Conservation (phyloP, 106 monocot genomes). For the Platanthera zijinensis region DNA sequence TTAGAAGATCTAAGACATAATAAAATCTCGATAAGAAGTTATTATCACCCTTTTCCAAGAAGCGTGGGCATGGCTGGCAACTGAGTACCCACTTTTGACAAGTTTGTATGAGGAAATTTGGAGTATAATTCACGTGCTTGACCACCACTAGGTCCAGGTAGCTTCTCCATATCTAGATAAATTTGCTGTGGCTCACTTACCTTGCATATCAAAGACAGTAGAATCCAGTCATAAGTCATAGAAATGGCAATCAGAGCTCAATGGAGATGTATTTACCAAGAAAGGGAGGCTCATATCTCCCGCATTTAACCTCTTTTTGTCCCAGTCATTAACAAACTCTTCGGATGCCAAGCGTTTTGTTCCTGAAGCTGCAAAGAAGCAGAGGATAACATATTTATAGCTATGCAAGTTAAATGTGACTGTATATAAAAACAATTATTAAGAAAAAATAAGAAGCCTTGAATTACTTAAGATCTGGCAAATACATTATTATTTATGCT, state of each 20-base stretch:
- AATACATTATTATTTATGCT: too few species aligned
- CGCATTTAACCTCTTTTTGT: conserved; percentile 62
- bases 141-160: conserved; percentile 25
- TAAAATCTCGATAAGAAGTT: conserved; percentile 2
- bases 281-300: conserved; percentile 30
- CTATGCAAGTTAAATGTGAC: too few species aligned
- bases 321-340: conserved; percentile 56
- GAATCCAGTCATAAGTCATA: conserved; percentile 1
- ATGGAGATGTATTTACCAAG: conserved; percentile 22
- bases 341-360: conserved; percentile 62
- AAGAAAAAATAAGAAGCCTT: too few species aligned
- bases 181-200: conserved; percentile 12
- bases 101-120: conserved; percentile 22
- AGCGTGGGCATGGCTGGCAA: conserved; percentile 24
- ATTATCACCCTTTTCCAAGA: conserved; percentile 60
- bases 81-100: conserved; percentile 19
- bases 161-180: conserved; percentile 29
- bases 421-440: too few species aligned
- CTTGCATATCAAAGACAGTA: conserved; percentile 11
- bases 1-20: not conserved
- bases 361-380: conserved; percentile 32
- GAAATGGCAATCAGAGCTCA: not conserved
- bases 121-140: conserved; percentile 32
- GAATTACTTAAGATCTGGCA: too few species aligned
- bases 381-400: not conserved